Evolutionary conservation across 2,329 filamentous ascomycete genomes (phyloP).

Genomic region (Orbilia blumenaviensis): DNA sequence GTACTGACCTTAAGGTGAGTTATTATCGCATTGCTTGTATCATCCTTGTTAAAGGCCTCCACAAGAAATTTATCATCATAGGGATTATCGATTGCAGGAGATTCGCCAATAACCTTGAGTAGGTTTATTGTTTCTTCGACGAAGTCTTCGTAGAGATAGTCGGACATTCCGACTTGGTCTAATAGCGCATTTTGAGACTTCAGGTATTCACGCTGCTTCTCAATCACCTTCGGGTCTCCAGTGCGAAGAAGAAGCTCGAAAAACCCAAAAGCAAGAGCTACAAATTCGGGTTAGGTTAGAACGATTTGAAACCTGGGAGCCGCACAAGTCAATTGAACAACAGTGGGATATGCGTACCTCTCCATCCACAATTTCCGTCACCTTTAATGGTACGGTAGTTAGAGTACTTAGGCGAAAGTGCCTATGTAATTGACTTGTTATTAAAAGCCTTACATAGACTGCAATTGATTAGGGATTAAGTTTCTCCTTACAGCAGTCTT

Average conservation of each 20-base stretch:
- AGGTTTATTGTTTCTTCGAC: conserved; percentile 77
- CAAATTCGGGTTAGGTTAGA: conserved; percentile 1
- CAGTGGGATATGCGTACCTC: conserved; percentile 72
- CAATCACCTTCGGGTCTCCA: conserved; percentile 72
- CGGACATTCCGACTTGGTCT: conserved; percentile 73
- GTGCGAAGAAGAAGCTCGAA: conserved; percentile 82
- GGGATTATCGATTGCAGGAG: conserved; percentile 65
- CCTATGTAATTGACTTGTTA: conserved; percentile 64
- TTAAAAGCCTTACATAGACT: conserved; percentile 49
- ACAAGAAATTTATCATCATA: conserved; percentile 71
- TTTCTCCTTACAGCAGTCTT: conserved; percentile 79
- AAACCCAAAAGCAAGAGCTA: conserved; percentile 91
- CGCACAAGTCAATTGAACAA: conserved; percentile 56
- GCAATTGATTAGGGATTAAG: conserved; percentile 10
- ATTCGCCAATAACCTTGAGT: conserved; percentile 70
- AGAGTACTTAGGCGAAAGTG: conserved; percentile 82
- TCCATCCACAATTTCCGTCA: conserved; percentile 96
- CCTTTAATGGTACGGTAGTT: conserved; percentile 88
- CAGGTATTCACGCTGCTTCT: conserved; percentile 76
- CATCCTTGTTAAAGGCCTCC: conserved; percentile 77
- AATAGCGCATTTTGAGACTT: conserved; percentile 76
- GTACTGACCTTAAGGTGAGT: conserved; percentile 75
- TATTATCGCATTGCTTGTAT: conserved; percentile 77
- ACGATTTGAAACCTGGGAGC: background rate
- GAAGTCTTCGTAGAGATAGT: conserved; percentile 82